phyloP scores from a whole-genome alignment of 345 rosid species.

The Excoecaria agallocha region DNA sequence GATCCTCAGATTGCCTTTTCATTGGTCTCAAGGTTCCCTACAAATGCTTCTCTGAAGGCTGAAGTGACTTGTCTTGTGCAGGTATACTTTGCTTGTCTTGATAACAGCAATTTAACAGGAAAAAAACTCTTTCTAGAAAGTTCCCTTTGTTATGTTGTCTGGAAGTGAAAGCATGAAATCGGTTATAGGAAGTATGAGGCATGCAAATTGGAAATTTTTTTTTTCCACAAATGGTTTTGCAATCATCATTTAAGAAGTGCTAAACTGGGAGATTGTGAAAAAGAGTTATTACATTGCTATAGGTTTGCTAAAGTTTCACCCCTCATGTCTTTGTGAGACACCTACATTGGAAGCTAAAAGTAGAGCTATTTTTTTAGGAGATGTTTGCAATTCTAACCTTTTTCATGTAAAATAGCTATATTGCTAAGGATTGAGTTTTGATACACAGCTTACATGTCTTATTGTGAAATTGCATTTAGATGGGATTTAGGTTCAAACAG shows the following conservation, averaged over 20 bases:
- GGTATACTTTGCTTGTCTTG: slow-evolving; percentile 41
- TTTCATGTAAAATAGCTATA: not conserved
- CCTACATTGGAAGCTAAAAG: no score
- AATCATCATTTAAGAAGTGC: not conserved
- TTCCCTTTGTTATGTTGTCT: no score
- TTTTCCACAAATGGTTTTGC: not conserved
- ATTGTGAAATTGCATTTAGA: not conserved
- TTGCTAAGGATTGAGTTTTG: no score
- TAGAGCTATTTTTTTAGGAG: not conserved
- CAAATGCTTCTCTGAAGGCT: slow-evolving; percentile 63
- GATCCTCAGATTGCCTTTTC: slow-evolving; percentile 87
- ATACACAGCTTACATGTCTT: not conserved
- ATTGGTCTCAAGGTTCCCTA: slow-evolving; percentile 76
- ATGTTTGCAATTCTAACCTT: not conserved
- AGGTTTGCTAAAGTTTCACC: not conserved
- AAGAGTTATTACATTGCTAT: not conserved
- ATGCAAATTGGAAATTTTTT: not conserved
- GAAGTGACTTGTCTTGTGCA: slow-evolving; percentile 91
- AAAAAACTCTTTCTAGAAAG: no score
- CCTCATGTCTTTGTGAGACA: not conserved
- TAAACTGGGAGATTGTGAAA: not conserved
- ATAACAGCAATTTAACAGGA: not conserved
- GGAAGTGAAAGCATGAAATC: not conserved
- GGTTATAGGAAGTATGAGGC: not conserved
- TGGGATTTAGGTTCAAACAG: not conserved